Conservation (phyloP, 2,329 filamentous ascomycete genomes). For the Xylariaceae sp. region DNA sequence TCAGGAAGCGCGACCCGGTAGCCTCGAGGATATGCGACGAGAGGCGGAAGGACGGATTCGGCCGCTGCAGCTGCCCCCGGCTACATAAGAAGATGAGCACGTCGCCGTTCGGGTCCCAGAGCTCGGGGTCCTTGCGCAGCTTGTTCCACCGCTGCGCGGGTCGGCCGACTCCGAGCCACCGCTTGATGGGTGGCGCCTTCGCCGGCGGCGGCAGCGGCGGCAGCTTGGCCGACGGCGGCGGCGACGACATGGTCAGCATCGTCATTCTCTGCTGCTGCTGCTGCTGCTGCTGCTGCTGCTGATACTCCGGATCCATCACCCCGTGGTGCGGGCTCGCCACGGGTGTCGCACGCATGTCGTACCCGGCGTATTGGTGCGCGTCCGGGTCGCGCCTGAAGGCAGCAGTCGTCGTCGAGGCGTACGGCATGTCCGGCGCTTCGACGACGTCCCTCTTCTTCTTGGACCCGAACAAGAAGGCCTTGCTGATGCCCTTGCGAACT, state of each 20-base stretch:
- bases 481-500: conserved; percentile 44
- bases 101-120: conserved; percentile 55
- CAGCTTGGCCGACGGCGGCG: conserved; percentile 36
- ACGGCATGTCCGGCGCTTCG: conserved; percentile 12
- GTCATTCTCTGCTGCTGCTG: too few relatives aligned
- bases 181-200: conserved; percentile 36
- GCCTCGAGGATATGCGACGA: conserved; percentile 52
- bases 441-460: conserved; percentile 35
- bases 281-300: too few relatives aligned
- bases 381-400: conserved; percentile 26
- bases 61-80: conserved; percentile 34
- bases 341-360: conserved; percentile 14
- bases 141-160: conserved; percentile 48
- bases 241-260: conserved; percentile 14
- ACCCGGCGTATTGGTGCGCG: conserved; percentile 8
- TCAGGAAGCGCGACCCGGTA: conserved; percentile 46
- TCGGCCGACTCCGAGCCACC: conserved; percentile 44
- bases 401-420: conserved; percentile 30
- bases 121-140: conserved; percentile 49
- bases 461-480: conserved; percentile 43
- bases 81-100: conserved; percentile 49
- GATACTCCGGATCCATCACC: conserved; percentile 16
- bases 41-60: conserved; percentile 47
- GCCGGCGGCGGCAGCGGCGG: conserved; percentile 32
- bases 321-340: conserved; percentile 12